A percentile compares a stretch with the other conserved stretches of the same genome.
These are phyloP conservation scores for Kazachstania viticola DNA, from an alignment of 805 yeast species.

Conservation along the genomic window DNA sequence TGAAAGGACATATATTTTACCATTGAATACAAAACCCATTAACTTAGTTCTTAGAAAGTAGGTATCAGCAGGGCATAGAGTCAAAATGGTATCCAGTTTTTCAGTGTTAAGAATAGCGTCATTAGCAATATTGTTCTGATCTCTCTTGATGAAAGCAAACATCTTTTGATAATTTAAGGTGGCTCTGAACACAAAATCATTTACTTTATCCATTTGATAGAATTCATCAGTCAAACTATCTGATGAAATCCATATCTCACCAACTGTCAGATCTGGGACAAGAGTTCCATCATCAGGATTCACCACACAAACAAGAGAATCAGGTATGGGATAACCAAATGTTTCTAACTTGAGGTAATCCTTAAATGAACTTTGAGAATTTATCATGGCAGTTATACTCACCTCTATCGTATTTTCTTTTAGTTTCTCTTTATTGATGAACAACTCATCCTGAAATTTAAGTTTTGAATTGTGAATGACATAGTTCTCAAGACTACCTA, in stretches of 20 bases:
- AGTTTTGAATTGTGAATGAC: constrained; percentile 22
- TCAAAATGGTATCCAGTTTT: constrained; percentile 18
- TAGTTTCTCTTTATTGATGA: constrained; percentile 26
- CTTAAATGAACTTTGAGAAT: constrained; percentile 27
- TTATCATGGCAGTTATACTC: constrained; percentile 22
- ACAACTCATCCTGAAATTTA: constrained; percentile 25
- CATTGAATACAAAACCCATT: constrained; percentile 78
- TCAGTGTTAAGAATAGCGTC: constrained; percentile 10
- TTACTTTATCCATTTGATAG: constrained; percentile 26
- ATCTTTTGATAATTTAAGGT: constrained; percentile 22
- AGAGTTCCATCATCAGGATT: constrained; percentile 81
- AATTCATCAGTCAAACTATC: constrained; percentile 62
- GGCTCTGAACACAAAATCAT: constrained; percentile 27
- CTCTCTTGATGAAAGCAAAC: constrained; percentile 10
- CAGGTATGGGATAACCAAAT: constrained; percentile 90
- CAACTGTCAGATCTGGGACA: constrained; percentile 68
- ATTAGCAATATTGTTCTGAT: constrained; percentile 1
- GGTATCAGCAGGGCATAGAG: constrained; percentile 18
- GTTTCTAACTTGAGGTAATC: constrained; percentile 68
- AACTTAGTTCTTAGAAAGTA: constrained; percentile 77
- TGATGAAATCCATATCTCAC: constrained; percentile 97
- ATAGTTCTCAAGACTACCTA: constrained; percentile 28
- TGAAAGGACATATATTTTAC: constrained; percentile 81
- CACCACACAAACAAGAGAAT: constrained; percentile 85
- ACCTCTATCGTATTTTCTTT: constrained; percentile 25